These are phyloP conservation scores for Brassica rapa DNA, from an alignment of 345 rosid genomes.

Conservation along the genomic window DNA sequence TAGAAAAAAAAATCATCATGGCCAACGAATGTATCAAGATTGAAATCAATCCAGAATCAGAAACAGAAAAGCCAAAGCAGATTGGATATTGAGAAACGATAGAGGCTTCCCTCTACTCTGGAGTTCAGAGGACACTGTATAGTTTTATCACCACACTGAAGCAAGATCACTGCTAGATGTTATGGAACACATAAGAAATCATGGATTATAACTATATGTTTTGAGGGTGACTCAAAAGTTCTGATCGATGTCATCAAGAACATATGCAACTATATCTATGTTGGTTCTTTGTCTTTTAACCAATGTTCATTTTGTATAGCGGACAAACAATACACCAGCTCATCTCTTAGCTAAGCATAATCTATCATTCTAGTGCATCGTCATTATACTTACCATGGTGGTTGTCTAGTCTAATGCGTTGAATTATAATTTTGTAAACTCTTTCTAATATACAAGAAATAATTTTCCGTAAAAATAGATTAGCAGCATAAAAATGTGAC, in stretches of 20 bases:
- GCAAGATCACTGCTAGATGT: neutral
- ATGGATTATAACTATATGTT: neutral
- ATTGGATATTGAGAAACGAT: neutral
- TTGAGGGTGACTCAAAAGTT: neutral
- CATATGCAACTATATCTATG: neutral
- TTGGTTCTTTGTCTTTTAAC: neutral
- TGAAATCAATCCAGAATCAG: neutral
- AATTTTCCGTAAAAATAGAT: too few species aligned
- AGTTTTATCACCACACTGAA: neutral
- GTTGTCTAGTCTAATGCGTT: neutral
- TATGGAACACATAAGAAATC: neutral
- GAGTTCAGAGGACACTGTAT: neutral
- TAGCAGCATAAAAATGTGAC: slow-evolving; percentile 4
- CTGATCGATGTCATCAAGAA: neutral
- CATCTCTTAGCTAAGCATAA: neutral
- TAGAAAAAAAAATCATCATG: too few species aligned
- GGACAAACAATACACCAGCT: neutral
- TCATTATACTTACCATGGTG: neutral
- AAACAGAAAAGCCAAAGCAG: neutral
- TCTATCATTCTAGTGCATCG: neutral
- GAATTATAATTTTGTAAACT: neutral
- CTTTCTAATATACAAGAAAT: neutral
- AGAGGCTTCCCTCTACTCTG: neutral
- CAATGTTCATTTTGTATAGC: neutral
- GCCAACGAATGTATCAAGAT: neutral